Evolutionary conservation across 805 yeast genomes (phyloP).

Genomic region (Diddensiella santjacobensis): DNA sequence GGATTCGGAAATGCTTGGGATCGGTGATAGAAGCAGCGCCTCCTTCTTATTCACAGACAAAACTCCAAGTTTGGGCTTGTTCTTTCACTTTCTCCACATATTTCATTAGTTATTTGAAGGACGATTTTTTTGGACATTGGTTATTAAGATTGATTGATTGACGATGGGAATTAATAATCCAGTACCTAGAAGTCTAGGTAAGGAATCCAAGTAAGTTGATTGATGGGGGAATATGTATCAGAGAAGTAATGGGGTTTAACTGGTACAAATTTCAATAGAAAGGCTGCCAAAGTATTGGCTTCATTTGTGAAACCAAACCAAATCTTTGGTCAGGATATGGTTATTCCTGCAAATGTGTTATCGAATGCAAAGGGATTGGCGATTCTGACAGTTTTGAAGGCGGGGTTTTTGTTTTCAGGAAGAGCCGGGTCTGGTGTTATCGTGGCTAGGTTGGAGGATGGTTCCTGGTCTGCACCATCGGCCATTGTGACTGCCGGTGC

Average conservation of each 20-base stretch:
- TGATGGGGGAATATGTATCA: not conserved
- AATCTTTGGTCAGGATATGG: constrained; percentile 75
- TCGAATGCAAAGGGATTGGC: constrained; percentile 92
- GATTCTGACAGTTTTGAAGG: constrained; percentile 88
- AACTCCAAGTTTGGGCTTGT: too few species aligned
- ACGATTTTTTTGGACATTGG: too few species aligned
- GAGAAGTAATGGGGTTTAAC: not conserved
- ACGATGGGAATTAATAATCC: constrained; percentile 87
- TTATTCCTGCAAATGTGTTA: constrained; percentile 85
- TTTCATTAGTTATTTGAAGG: too few species aligned
- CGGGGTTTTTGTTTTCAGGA: constrained; percentile 93
- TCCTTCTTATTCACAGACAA: too few species aligned
- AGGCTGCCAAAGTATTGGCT: constrained; percentile 88
- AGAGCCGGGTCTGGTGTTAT: constrained; percentile 97
- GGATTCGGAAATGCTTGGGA: too few species aligned
- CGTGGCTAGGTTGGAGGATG: constrained; percentile 91
- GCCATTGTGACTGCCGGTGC: constrained; percentile 97
- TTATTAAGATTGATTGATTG: too few species aligned
- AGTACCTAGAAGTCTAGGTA: constrained; percentile 80
- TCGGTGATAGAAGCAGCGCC: too few species aligned
- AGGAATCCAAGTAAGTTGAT: constrained; percentile 72
- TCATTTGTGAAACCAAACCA: constrained; percentile 95
- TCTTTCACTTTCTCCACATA: too few species aligned
- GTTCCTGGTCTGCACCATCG: constrained; percentile 95
- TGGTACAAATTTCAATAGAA: constrained; percentile 42